Base-by-base conservation (phyloP, 768 basidiomycete species). In the Auriscalpium orientale region DNA sequence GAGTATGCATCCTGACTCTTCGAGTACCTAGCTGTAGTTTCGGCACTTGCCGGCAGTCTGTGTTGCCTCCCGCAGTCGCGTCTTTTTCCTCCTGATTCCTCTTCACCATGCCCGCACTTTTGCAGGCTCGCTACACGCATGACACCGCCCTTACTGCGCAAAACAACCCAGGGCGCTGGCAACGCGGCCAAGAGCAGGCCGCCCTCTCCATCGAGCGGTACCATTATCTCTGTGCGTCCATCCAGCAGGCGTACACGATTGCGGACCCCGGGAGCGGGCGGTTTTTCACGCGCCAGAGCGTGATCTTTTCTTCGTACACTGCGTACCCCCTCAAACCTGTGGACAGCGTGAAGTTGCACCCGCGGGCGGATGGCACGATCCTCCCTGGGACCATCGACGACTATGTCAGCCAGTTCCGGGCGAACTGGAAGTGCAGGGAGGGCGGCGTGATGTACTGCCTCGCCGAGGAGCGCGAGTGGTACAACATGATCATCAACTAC, bases 401-500 rank as follows among this genome's bases (percentile, higher is more conserved):
- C 15, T 60, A 62, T 40, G 46, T 18, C 7, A 33, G 37, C n/a
- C 38, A 9, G 0, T 49, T 60, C 40, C 21, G 37, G 18, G 35
- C 36, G 7, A 45, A 54, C 51, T 62, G 62, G 62, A 51, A 60
- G 54, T 52, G 28, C 20, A 13, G 52, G 13, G 56, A 62, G 50
- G 62, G 53, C 9, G 62, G 62, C 12, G 46, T 62, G 3, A 16
- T 62, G 49, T 47, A 51, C 44, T 55, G 49, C 49, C 18, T 62
- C 6, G 43, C 1, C 6, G 48, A 57, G 20, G 36, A 20, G 8
- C 51, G 53, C 3, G 45, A 37, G 20, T 62, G 56, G n/a, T 62
- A 56, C 58, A 62, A 62, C 44, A 55, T 62, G 61, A 43, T 62
- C 12, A 37, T 59, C 33, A 57, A 62, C 51, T 62, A 57, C 40